Percentiles rank a stretch among this genome's conserved stretches.
These are phyloP conservation scores for Mycena pura DNA, from an alignment of 768 basidiomycete species.

Conservation along the genomic window DNA sequence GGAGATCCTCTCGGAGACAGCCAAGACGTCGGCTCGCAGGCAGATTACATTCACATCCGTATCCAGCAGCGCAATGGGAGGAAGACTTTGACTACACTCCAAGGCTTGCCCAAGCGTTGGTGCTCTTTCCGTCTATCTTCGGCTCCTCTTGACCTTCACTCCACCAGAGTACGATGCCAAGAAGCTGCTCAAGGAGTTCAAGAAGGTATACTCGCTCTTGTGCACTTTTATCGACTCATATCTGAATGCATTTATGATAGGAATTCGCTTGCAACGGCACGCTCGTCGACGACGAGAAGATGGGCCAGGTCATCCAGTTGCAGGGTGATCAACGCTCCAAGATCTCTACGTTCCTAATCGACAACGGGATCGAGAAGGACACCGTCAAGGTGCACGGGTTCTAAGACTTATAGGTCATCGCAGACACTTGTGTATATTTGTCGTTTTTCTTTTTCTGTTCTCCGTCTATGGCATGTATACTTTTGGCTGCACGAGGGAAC, in stretches of 20 bases:
- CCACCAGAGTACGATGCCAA: constrained; percentile 90
- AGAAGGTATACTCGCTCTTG: constrained; percentile 73
- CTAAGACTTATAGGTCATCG: constrained; percentile 45
- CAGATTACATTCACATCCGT: constrained; percentile 92
- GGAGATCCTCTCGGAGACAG: constrained; percentile 79
- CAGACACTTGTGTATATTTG: constrained; percentile 3
- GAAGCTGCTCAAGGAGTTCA: constrained; percentile 98
- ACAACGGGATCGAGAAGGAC: constrained; percentile 77
- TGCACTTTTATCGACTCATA: not conserved
- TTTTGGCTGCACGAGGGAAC: constrained; percentile 17
- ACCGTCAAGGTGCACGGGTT: constrained; percentile 91
- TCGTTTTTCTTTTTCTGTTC: constrained; percentile 25
- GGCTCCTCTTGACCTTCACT: constrained; percentile 15
- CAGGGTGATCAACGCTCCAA: constrained; percentile 97
- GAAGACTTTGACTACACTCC: constrained; percentile 97
- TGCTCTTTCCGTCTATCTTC: constrained; percentile 25
- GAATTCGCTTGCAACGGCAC: constrained; percentile 99
- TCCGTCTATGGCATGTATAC: constrained; percentile 28
- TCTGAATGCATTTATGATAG: constrained; percentile 44
- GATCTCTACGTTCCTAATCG: constrained; percentile 86
- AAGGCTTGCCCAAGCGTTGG: constrained; percentile 90
- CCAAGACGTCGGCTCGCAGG: constrained; percentile 80
- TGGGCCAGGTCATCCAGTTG: constrained; percentile 97
- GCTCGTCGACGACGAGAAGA: constrained; percentile 92
- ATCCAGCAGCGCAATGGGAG: constrained; percentile 99